Percentiles rank a stretch among this genome's conserved stretches.
These are phyloP conservation scores for Tremellales sp. DNA, from an alignment of 1,284 basidiomycete genomes.

Conservation along the genomic window DNA sequence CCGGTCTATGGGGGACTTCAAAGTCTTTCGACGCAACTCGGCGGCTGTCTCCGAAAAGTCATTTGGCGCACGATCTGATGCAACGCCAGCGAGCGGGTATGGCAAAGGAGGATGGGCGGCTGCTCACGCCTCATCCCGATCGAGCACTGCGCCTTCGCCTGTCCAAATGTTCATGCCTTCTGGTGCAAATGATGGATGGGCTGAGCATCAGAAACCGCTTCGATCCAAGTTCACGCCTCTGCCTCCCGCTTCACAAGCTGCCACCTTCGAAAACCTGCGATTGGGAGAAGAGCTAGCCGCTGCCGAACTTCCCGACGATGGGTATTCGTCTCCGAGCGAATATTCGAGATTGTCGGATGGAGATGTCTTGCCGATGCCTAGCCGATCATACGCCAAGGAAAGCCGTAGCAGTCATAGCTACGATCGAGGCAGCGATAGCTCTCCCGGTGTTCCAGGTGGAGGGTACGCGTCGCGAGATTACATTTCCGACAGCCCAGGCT, in stretches of 20 bases:
- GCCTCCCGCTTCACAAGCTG: conserved; percentile 23
- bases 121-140: conserved; percentile 5
- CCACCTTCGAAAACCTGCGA: conserved; percentile 27
- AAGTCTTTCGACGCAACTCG: conserved; percentile 13
- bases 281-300: conserved; percentile 2
- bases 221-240: conserved; percentile 36
- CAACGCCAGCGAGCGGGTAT: conserved; percentile 22
- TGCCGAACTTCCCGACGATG: neutral
- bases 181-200: conserved; percentile 31
- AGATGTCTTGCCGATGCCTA: conserved; percentile 15
- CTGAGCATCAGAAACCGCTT: conserved; percentile 32
- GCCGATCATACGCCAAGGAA: conserved; percentile 22
- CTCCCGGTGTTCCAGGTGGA: neutral
- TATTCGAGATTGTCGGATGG: conserved; percentile 31
- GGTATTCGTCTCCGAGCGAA: conserved; percentile 21
- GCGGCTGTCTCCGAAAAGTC: conserved; percentile 20
- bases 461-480: neutral
- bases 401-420: neutral
- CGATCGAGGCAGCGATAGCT: neutral
- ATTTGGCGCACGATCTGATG: conserved; percentile 15
- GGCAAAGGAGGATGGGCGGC: conserved; percentile 46
- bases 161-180: conserved; percentile 36
- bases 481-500: no score
- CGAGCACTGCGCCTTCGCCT: conserved; percentile 23
- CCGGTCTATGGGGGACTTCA: conserved; percentile 22